Evolutionary conservation across 2,329 filamentous ascomycete species (phyloP).

Genomic region (Venturia effusa): DNA sequence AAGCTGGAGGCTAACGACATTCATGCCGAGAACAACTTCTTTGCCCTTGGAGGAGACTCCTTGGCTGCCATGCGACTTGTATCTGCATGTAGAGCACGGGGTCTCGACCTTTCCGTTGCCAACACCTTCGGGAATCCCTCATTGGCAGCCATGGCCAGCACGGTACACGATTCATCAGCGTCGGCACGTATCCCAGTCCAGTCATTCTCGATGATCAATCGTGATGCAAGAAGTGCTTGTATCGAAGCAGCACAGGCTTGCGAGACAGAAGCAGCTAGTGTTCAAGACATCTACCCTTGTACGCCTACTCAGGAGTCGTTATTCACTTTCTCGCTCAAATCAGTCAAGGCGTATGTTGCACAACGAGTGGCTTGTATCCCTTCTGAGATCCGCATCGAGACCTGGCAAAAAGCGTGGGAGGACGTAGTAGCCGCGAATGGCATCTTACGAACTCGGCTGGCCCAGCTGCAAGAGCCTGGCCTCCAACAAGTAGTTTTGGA

Average conservation of each 20-base stretch:
- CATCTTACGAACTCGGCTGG: slow-evolving; percentile 30
- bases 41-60: slow-evolving; percentile 50
- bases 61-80: slow-evolving; percentile 52
- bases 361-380: slow-evolving; percentile 25
- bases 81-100: slow-evolving; percentile 38
- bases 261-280: slow-evolving; percentile 15
- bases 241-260: slow-evolving; percentile 28
- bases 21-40: slow-evolving; percentile 47
- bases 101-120: slow-evolving; percentile 41
- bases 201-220: slow-evolving; percentile 24
- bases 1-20: slow-evolving; percentile 32
- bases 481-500: slow-evolving; percentile 29
- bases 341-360: slow-evolving; percentile 27
- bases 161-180: slow-evolving; percentile 18
- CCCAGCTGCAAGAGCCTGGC: slow-evolving; percentile 26
- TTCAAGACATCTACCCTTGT: slow-evolving; percentile 33
- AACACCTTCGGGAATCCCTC: slow-evolving; percentile 42
- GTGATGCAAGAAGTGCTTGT: slow-evolving; percentile 21
- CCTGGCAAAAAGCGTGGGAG: slow-evolving; percentile 28
- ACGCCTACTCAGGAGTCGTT: slow-evolving; percentile 32
- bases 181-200: slow-evolving; percentile 18
- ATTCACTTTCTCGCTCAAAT: slow-evolving; percentile 29
- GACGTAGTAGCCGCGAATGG: slow-evolving; percentile 20
- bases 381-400: slow-evolving; percentile 20
- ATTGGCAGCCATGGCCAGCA: slow-evolving; percentile 35